phyloP scores from a whole-genome alignment of 176 grass and related monocot genomes.

The Musa schizocarpa region DNA sequence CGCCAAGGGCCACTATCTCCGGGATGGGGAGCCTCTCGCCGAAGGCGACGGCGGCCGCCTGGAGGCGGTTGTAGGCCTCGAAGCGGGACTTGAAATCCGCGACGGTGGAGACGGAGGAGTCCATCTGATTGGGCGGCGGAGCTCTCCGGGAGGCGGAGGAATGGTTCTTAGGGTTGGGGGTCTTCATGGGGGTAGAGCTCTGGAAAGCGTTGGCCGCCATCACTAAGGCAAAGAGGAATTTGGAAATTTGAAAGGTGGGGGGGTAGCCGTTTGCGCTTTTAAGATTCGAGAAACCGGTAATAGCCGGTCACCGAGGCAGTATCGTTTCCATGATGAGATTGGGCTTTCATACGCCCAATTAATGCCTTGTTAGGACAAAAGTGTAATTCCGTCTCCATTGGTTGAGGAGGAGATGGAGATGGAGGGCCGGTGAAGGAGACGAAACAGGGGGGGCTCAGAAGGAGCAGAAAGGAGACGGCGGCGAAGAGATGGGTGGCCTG shows the following conservation, averaged over 20 bases:
- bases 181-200: constrained; percentile 37
- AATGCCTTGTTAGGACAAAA: no score
- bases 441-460: no score
- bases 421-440: no score
- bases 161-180: constrained; percentile 34
- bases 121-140: background rate
- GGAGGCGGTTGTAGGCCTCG: constrained; percentile 97
- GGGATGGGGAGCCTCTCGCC: constrained; percentile 92
- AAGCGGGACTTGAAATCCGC: constrained; percentile 67
- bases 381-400: no score
- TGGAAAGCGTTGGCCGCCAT: constrained; percentile 38
- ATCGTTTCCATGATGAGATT: no score
- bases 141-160: constrained; percentile 21
- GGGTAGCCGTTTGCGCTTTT: background rate
- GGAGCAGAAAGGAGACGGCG: no score
- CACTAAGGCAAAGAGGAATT: constrained; percentile 19
- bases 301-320: no score
- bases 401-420: no score
- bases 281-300: no score
- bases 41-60: constrained; percentile 82
- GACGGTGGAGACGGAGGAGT: constrained; percentile 16
- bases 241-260: constrained; percentile 45
- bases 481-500: no score
- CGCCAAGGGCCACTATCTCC: constrained; percentile 81
- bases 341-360: no score